Base-by-base conservation (phyloP, 2,329 filamentous ascomycete genomes). In the Sphaerulina populicola region DNA sequence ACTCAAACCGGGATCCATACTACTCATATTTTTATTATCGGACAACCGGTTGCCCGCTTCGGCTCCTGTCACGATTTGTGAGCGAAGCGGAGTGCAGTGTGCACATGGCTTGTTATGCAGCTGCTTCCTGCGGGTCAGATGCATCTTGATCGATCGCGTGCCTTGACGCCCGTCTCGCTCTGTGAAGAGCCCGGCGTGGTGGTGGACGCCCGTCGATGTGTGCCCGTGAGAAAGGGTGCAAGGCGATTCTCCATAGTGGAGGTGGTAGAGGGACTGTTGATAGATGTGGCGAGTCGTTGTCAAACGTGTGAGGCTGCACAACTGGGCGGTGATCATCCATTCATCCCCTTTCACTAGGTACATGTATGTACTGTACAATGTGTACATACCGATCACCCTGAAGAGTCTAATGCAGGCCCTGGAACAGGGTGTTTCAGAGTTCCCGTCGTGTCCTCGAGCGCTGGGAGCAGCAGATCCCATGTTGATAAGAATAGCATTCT, bases 401-500 rank as follows among this genome's bases (percentile, higher is more conserved):
- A 15, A 43, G 12, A 37, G 18, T 15, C 39, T 42, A 43, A 49
- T 49, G 46, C 46, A 49, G 46, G 37, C 38, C 38, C 41, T 33
- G 46, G 31, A 27, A 36, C 29, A 36, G 27, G 39, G 46, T 39
- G 46, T 49, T 49, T 49, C 46, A 49, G 38, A 49, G 46, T 49
- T 49, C 42, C 37, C 37, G 46, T 8, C 46, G 15, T 30, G 44
- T 23, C 37, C 44, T 27, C 38, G 45, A 37, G 30, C 4, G 23
- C 23, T 35, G 31, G 10, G 7, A 35, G 14, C 46, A 42, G 29
- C 27, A 41, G 27, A 30, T n/a, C 4, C 4, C 11, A 15, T 15
- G 18, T 18, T 18, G 18, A 18, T 18, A 18, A 38, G 12, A 38
- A 38, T 38, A 18, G 36, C 7, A n/a, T 38, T 14, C 14, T 14